Evolutionary conservation across 129 eudicot genomes (phyloP), one percentile per base, ranked within the genome.

Genomic region (Chrysanthemum lavandulifolium): DNA sequence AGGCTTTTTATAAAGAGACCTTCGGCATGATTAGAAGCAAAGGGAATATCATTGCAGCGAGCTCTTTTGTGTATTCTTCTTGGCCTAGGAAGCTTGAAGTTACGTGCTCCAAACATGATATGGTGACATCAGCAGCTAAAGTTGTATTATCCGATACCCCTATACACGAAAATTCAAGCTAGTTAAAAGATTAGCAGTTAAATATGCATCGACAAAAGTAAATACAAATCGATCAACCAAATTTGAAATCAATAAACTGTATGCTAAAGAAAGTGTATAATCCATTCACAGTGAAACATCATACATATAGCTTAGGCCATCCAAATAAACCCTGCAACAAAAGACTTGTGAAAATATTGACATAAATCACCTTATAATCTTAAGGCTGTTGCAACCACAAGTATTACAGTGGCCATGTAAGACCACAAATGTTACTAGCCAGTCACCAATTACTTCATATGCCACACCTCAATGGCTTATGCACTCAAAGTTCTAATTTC

Each of bases 41-140:
- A 29, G 97, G 96, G 68, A 94, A 85, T 50, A 86, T 68, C 83
- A 81, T 66, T 55, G 77, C 78, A 50, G 96, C 87, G 47, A 90
- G 83, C 59, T 75, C 78, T 74, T 73, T 78, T 19, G 77, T 69
- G 78, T 80, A 67, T 66, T 80, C 78, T 67, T 81, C 86, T 72
- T 69, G 75, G 73, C 75, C 76, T 31, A 64, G 78, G 71, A 84
- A 84, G 78, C 72, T 74, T 67, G 73, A 21, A 31, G 69, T 67
- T 67, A 84, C 86, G 74, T 78, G 89, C 73, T 94, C 84, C 76
- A 90, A 58, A 55, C 89, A 94, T 72, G 73, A 79, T 25, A 84
- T 49, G 62, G 82, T 77, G 65, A 82, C 78, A 52, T 84, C 91
- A 56, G 71, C 62, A 43, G 92, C 89, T 55, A 84, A 49, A 71